Evolutionary conservation across 2,329 filamentous ascomycete genomes (phyloP).

Genomic region (Cadophora malorum): DNA sequence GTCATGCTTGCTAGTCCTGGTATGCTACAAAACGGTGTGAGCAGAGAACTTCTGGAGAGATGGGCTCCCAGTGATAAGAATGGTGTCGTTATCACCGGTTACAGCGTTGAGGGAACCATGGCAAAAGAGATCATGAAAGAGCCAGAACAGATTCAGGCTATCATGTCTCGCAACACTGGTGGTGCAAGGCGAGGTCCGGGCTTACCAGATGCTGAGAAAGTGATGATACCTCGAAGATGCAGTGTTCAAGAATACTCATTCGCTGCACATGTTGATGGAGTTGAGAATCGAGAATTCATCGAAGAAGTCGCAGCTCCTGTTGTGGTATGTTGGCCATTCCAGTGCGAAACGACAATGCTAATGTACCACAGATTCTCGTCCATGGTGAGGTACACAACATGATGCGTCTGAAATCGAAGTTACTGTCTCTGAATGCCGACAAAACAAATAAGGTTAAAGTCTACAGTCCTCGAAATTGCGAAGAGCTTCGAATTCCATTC

Average conservation of each 20-base stretch:
- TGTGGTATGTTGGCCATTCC: slow-evolving; percentile 70
- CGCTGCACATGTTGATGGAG: slow-evolving; percentile 94
- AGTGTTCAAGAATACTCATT: slow-evolving; percentile 95
- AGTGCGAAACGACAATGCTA: slow-evolving; percentile 15
- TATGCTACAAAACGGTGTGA: slow-evolving; percentile 98
- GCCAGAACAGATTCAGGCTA: slow-evolving; percentile 90
- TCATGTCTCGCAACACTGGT: slow-evolving; percentile 79
- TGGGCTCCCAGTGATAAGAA: slow-evolving; percentile 98
- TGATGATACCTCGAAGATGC: slow-evolving; percentile 90
- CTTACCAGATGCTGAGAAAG: slow-evolving; percentile 76
- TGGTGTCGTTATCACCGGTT: slow-evolving; percentile 97
- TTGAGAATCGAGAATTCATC: slow-evolving; percentile 95
- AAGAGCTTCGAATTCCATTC: slow-evolving; percentile 94
- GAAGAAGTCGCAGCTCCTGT: slow-evolving; percentile 92
- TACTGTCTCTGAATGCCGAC: slow-evolving; percentile 87
- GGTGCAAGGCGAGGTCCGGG: slow-evolving; percentile 64
- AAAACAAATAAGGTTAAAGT: slow-evolving; percentile 85
- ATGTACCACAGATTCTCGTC: slow-evolving; percentile 76
- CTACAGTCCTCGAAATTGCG: slow-evolving; percentile 91
- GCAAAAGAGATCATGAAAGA: slow-evolving; percentile 94
- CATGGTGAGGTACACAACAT: slow-evolving; percentile 98
- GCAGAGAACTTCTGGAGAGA: slow-evolving; percentile 87
- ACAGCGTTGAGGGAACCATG: slow-evolving; percentile 98
- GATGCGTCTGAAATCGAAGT: slow-evolving; percentile 94
- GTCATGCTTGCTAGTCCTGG: slow-evolving; percentile 97